Percentiles rank a stretch among this genome's conserved stretches.
Conservation (phyloP, 2,329 filamentous ascomycete genomes). For the Penicillium hordei region DNA sequence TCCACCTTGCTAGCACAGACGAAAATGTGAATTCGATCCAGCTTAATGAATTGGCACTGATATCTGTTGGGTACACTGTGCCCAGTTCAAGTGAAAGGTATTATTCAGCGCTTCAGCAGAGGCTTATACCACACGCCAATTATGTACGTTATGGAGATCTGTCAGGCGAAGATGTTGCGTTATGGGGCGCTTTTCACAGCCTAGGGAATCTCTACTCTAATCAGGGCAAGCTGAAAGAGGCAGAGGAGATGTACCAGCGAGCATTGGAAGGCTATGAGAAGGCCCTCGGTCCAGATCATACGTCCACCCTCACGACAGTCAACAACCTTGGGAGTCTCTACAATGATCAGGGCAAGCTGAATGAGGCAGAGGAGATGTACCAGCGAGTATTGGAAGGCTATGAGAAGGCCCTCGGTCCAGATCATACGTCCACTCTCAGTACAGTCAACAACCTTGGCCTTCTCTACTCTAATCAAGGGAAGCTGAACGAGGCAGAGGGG, state of each 20-base stretch:
- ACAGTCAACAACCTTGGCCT: no score
- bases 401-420: no score
- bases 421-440: no score
- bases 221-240: constrained; percentile 23
- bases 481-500: no score
- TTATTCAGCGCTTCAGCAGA: constrained; percentile 17
- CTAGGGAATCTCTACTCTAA: constrained; percentile 21
- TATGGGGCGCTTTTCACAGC: constrained; percentile 10
- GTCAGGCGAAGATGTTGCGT: not conserved
- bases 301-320: constrained; percentile 18
- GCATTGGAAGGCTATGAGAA: no score
- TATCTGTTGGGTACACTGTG: constrained; percentile 19
- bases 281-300: constrained; percentile 24
- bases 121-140: constrained; percentile 22
- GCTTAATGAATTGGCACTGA: constrained; percentile 16
- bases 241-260: constrained; percentile 24
- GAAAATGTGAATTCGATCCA: constrained; percentile 2
- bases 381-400: no score
- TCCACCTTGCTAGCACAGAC: constrained; percentile 10
- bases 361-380: constrained; percentile 24
- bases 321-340: constrained; percentile 20
- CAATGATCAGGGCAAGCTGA: constrained; percentile 11
- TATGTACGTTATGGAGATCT: constrained; percentile 4
- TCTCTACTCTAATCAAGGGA: no score
- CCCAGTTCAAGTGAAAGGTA: constrained; percentile 3